Percentiles rank a stretch among this genome's conserved stretches.
Conservation (phyloP, 2,329 filamentous ascomycete genomes). For the Neoarthrinium moseri region DNA sequence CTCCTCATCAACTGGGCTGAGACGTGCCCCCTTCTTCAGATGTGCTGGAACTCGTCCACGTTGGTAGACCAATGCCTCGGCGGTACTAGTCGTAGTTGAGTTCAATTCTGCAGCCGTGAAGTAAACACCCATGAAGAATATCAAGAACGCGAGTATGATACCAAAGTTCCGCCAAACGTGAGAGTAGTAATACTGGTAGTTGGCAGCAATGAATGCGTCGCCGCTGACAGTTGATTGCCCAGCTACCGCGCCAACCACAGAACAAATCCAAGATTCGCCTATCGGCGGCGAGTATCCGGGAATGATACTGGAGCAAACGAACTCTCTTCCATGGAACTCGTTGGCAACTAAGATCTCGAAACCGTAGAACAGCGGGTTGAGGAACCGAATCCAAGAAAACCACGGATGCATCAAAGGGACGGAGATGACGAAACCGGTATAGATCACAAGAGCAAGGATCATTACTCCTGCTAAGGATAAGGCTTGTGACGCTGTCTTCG, state of each 20-base stretch:
- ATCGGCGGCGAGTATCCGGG: conserved; percentile 43
- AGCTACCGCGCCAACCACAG: conserved; percentile 51
- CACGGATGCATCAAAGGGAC: conserved; percentile 64
- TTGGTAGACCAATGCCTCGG: conserved; percentile 69
- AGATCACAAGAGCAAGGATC: conserved; percentile 59
- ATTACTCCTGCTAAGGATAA: conserved; percentile 52
- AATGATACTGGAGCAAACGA: conserved; percentile 52
- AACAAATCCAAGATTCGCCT: conserved; percentile 51
- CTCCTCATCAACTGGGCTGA: conserved; percentile 27
- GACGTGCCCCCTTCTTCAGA: conserved; percentile 27
- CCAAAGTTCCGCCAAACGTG: conserved; percentile 65
- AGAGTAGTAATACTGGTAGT: conserved; percentile 55
- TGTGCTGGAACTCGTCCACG: conserved; percentile 49
- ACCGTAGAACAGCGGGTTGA: conserved; percentile 71
- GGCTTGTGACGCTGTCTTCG: conserved; percentile 61
- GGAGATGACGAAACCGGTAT: conserved; percentile 56
- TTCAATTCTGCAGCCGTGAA: conserved; percentile 64
- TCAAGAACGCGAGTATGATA: conserved; percentile 46
- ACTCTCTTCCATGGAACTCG: conserved; percentile 62
- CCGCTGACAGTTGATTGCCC: conserved; percentile 57
- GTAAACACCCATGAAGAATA: conserved; percentile 64
- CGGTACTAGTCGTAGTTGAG: conserved; percentile 59
- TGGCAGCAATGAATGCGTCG: conserved; percentile 56
- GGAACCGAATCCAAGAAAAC: conserved; percentile 74
- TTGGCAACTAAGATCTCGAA: conserved; percentile 74